These are phyloP conservation scores for Starmerella ratchasimensis DNA, from an alignment of 805 yeast genomes.

Conservation along the genomic window DNA sequence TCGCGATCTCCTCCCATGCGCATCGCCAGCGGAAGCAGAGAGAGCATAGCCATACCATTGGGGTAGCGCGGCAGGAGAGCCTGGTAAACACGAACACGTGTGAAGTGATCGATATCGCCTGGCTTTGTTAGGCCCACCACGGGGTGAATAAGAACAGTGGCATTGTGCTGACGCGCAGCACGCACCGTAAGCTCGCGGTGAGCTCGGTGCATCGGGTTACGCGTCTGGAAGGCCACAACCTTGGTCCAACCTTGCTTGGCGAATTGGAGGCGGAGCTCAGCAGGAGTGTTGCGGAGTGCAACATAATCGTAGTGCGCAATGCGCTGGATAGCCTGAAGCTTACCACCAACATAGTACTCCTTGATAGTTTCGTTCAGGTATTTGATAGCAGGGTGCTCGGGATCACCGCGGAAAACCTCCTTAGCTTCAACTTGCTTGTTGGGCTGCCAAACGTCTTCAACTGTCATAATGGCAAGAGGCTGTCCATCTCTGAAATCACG, in stretches of 20 bases:
- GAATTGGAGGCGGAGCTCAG: conserved; percentile 79
- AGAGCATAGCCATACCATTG: conserved; percentile 79
- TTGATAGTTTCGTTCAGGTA: conserved; percentile 63
- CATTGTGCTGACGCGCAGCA: conserved; percentile 87
- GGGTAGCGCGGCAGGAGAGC: conserved; percentile 88
- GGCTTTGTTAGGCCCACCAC: conserved; percentile 96
- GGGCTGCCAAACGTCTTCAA: conserved; percentile 68
- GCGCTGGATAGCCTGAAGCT: conserved; percentile 64
- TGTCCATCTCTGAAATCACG: conserved; percentile 70
- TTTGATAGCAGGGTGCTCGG: conserved; percentile 85
- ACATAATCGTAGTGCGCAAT: conserved; percentile 87
- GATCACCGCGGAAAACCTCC: conserved; percentile 87
- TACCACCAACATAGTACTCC: conserved; percentile 80
- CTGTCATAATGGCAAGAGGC: conserved; percentile 67
- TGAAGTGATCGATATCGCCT: conserved; percentile 95
- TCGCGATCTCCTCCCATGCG: conserved; percentile 99
- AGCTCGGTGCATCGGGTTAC: conserved; percentile 98
- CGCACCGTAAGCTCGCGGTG: conserved; percentile 92
- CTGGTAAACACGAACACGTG: conserved; percentile 89
- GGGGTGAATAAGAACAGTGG: conserved; percentile 83
- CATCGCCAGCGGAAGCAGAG: conserved; percentile 89
- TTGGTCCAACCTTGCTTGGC: conserved; percentile 66
- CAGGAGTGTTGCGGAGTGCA: conserved; percentile 76
- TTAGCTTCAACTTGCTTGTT: conserved; percentile 68
- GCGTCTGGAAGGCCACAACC: conserved; percentile 93